A percentile compares a stretch with the other conserved stretches of the same genome.
phyloP scores from a whole-genome alignment of 2,329 filamentous ascomycete species.

The Bretziella fagacearum region DNA sequence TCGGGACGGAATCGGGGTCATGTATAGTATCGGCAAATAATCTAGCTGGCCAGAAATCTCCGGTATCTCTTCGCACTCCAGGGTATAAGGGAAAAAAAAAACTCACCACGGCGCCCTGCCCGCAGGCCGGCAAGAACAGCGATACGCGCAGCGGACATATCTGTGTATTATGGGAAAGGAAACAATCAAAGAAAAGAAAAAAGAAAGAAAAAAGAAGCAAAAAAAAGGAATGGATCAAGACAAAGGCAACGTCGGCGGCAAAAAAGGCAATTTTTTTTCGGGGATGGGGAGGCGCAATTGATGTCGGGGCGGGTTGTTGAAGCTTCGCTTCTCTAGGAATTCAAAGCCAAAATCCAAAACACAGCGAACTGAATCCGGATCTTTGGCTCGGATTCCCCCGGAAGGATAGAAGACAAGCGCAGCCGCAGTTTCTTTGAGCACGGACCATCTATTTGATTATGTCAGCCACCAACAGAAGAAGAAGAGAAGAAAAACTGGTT shows the following conservation, averaged over 20 bases:
- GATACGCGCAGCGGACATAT: conserved; percentile 14
- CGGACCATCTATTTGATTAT: conserved; percentile 1
- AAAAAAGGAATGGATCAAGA: background rate
- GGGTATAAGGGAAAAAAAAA: conserved; percentile 9
- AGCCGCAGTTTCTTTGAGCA: conserved; percentile 8
- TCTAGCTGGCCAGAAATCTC: no score
- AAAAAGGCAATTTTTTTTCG: background rate
- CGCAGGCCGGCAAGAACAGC: conserved; percentile 14
- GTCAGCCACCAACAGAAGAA: background rate
- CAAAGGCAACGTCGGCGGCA: background rate
- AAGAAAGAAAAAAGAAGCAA: conserved; percentile 1
- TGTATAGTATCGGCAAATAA: no score
- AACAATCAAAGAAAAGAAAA: background rate
- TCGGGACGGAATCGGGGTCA: no score
- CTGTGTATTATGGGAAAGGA: background rate
- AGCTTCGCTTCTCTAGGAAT: background rate
- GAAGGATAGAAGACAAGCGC: conserved; percentile 12
- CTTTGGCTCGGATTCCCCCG: conserved; percentile 14
- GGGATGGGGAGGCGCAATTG: no score
- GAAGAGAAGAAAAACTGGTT: background rate
- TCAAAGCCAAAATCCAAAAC: no score
- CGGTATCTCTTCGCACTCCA: background rate
- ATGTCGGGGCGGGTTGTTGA: no score
- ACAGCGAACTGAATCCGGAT: conserved; percentile 3
- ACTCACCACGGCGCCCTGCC: conserved; percentile 14